Conservation (phyloP, 2,329 filamentous ascomycete species). For the Aspergillus sojae region DNA sequence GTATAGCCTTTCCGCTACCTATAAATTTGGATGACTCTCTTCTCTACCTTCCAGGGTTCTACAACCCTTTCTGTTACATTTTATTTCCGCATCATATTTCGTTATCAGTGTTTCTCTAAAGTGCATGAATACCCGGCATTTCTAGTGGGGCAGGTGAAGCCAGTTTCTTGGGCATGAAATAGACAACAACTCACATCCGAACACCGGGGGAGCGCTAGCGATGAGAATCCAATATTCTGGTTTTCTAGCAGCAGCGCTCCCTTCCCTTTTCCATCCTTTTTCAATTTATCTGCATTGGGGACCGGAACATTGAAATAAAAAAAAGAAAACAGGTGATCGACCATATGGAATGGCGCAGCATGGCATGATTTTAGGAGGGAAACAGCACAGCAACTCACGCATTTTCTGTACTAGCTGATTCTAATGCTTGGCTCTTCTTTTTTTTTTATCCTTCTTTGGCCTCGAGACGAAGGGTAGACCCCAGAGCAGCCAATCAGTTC, state of each 20-base stretch:
- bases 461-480: background rate
- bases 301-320: background rate
- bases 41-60: background rate
- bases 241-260: background rate
- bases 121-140: slow-evolving; percentile 3
- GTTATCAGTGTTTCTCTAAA: background rate
- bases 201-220: background rate
- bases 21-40: background rate
- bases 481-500: background rate
- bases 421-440: background rate
- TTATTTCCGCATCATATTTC: background rate
- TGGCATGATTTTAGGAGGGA: background rate
- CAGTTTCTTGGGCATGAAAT: background rate
- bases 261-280: background rate
- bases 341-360: background rate
- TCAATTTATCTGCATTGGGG: background rate
- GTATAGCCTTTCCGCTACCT: background rate
- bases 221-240: background rate
- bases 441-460: background rate
- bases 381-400: background rate
- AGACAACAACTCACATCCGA: background rate
- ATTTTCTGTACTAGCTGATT: background rate
- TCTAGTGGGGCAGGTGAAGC: background rate
- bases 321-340: background rate
- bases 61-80: background rate